Conservation (phyloP, 805 yeast species). For the Kazachstania viticola region DNA sequence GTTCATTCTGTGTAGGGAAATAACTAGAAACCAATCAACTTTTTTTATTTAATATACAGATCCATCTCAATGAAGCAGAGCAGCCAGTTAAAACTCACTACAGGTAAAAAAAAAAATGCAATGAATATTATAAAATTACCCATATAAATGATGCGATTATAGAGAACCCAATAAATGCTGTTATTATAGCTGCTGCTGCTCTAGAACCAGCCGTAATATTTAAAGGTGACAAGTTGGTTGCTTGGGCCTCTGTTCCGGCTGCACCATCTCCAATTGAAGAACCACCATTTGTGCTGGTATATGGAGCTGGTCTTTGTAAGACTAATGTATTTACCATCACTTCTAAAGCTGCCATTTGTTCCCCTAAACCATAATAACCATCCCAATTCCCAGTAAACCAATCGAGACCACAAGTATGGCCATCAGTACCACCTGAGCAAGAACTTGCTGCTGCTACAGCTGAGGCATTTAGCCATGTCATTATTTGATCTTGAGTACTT, state of each 20-base stretch:
- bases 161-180: slow-evolving; percentile 39
- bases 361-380: slow-evolving; percentile 70
- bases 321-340: slow-evolving; percentile 32
- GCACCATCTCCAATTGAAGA: slow-evolving; percentile 51
- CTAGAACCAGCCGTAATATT: slow-evolving; percentile 34
- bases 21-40: no score
- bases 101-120: no score
- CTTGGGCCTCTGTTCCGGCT: slow-evolving; percentile 44
- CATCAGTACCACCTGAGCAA: slow-evolving; percentile 80
- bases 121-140: slow-evolving; percentile 29
- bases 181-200: slow-evolving; percentile 60
- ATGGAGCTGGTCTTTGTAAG: slow-evolving; percentile 39
- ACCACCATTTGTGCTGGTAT: slow-evolving; percentile 53
- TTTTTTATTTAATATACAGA: no score
- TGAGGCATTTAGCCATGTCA: slow-evolving; percentile 31
- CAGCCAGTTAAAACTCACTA: no score
- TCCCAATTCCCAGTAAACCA: slow-evolving; percentile 65
- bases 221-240: slow-evolving; percentile 29
- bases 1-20: slow-evolving; percentile 90
- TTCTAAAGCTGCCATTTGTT: slow-evolving; percentile 79
- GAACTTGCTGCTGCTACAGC: slow-evolving; percentile 66
- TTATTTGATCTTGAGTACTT: slow-evolving; percentile 23
- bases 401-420: slow-evolving; percentile 74
- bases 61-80: background rate
- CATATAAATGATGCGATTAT: slow-evolving; percentile 32